Evolutionary conservation across 768 basidiomycete species (phyloP), one percentile per base, ranked within the genome.

Genomic region (Leccinellum rugosiceps): DNA sequence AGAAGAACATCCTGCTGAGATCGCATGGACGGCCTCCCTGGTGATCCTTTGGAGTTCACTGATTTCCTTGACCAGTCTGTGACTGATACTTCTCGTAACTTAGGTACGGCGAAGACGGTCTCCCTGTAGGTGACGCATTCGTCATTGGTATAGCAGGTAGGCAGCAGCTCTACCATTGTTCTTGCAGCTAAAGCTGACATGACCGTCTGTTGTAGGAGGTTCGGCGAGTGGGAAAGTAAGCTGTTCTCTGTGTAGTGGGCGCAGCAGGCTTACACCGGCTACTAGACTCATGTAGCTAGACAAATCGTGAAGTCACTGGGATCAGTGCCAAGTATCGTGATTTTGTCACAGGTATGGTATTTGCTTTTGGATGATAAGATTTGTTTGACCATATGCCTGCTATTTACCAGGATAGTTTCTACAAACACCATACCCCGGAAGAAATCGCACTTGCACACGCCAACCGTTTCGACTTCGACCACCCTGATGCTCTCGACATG

Each of bases 401-500:
- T 21, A 3, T 34, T 47, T 19, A 57, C 48, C 72, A 94, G 90
- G 95, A 98, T 72, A 92, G 91, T 68, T 99, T 98, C 74, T 99
- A 99, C 76, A 92, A 88, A 65, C 75, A 75, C 47, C 90, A 93
- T 65, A 81, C 80, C 4, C 80, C 83, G 2, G 92, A 95, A 63
- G 88, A 98, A 73, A 78, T 93, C 19, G 80, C 77, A 6, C 78
- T 90, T n/a, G 96, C 96, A 0, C 88, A 93, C 69, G 81, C 83
- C 17, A 95, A 87, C 65, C 74, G 83, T 51, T 80, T 87, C 58
- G 92, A 95, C 66, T 89, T 95, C 61, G 96, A 99, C 67, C 92
- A 94, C 64, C 96, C 96, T 11, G 85, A 91, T 72, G 87, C 94
- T 4, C 88, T 98, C 50, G 96, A 99, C 72, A 90, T 94, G 82